phyloP scores from a whole-genome alignment of 345 rosid species.

The Hibiscus tridactylites region DNA sequence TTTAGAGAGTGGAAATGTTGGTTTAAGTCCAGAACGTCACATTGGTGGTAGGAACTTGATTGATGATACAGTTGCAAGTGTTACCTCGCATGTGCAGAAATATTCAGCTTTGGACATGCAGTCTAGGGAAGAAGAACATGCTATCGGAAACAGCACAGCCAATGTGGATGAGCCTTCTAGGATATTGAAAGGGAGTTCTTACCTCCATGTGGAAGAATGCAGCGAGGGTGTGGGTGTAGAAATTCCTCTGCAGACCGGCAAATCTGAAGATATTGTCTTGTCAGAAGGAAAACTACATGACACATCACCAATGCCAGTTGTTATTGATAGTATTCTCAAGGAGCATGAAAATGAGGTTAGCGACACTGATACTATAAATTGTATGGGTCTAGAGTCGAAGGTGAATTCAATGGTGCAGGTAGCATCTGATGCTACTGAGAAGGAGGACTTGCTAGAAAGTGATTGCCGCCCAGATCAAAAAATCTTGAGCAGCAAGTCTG shows the following conservation, averaged over 20 bases:
- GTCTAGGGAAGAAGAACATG: conserved; percentile 22
- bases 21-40: conserved; percentile 15
- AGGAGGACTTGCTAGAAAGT: conserved; percentile 16
- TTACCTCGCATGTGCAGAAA: conserved; percentile 14
- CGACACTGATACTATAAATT: conserved; percentile 10
- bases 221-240: conserved; percentile 14
- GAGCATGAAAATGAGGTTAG: conserved; percentile 21
- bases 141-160: conserved; percentile 5
- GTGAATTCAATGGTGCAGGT: conserved; percentile 16
- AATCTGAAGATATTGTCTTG: conserved; percentile 17
- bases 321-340: conserved; percentile 11
- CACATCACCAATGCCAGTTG: conserved; percentile 12
- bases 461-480: conserved; percentile 17
- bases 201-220: conserved; percentile 29
- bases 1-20: conserved; percentile 17
- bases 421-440: conserved; percentile 11
- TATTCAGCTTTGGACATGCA: conserved; percentile 18
- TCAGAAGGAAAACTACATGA: conserved; percentile 8
- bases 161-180: conserved; percentile 24
- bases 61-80: conserved; percentile 18
- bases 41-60: conserved; percentile 17
- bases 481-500: conserved; percentile 18
- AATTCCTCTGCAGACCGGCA: conserved; percentile 13
- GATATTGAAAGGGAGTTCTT: conserved; percentile 21
- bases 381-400: conserved; percentile 13